A percentile compares a stretch with the other conserved stretches of the same genome.
These are phyloP conservation scores for Pestalotiopsis sp. DNA, from an alignment of 2,329 filamentous ascomycete genomes.

Conservation along the genomic window DNA sequence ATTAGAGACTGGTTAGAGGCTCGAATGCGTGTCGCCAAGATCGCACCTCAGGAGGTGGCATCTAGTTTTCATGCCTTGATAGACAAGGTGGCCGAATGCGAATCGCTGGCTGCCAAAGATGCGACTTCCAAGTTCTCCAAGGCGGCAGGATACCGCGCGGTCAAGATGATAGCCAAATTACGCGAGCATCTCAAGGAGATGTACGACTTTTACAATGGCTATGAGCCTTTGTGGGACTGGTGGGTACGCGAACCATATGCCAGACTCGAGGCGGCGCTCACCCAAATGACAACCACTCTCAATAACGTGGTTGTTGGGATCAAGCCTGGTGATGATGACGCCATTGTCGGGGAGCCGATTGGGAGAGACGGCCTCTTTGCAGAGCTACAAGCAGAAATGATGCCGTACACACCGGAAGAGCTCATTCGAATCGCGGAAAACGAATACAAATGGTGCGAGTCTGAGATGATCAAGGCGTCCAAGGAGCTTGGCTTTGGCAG, in stretches of 20 bases:
- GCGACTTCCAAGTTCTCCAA: conserved; percentile 36
- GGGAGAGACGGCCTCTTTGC: conserved; percentile 49
- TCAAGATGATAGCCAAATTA: conserved; percentile 41
- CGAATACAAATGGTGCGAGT: conserved; percentile 56
- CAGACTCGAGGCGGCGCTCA: conserved; percentile 38
- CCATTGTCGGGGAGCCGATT: conserved; percentile 58
- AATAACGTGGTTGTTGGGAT: conserved; percentile 44
- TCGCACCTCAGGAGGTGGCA: conserved; percentile 44
- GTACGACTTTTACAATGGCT: conserved; percentile 51
- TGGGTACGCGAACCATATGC: conserved; percentile 50
- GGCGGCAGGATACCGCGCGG: conserved; percentile 46
- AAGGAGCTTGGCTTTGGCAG: conserved; percentile 45
- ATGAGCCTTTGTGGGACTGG: conserved; percentile 58
- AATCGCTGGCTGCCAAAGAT: conserved; percentile 33
- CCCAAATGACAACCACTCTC: conserved; percentile 35
- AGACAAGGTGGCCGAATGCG: conserved; percentile 32
- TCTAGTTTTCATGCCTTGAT: conserved; percentile 37
- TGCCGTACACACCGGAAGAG: conserved; percentile 58
- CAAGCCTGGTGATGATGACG: conserved; percentile 40
- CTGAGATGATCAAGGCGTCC: conserved; percentile 53
- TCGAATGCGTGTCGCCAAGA: conserved; percentile 42
- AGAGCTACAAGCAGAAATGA: conserved; percentile 57
- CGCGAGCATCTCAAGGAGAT: conserved; percentile 44
- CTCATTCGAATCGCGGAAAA: conserved; percentile 49
- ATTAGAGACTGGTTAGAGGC: conserved; percentile 47